Conservation (phyloP, 805 yeast genomes). For the Maudiozyma serrabonitensis region DNA sequence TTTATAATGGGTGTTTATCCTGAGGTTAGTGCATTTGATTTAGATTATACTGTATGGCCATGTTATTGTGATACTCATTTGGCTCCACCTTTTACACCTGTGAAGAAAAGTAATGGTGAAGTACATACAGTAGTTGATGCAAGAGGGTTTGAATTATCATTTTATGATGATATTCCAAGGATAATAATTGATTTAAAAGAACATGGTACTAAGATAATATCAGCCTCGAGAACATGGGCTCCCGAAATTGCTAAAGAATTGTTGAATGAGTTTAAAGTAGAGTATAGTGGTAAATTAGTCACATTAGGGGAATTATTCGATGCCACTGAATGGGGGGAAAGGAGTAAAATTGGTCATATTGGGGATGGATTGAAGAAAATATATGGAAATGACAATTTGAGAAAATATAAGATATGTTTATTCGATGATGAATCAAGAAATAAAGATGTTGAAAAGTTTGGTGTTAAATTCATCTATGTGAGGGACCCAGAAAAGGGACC, state of each 20-base stretch:
- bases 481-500: constrained; percentile 48
- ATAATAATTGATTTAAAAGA: constrained; percentile 45
- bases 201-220: constrained; percentile 43
- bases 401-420: constrained; percentile 34
- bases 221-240: constrained; percentile 73
- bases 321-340: constrained; percentile 60
- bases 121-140: constrained; percentile 25
- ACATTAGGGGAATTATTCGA: constrained; percentile 36
- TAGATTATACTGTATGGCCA: constrained; percentile 32
- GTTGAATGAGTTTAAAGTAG: constrained; percentile 43
- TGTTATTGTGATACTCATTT: constrained; percentile 31
- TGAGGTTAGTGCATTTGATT: constrained; percentile 29
- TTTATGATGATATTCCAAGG: constrained; percentile 60
- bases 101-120: constrained; percentile 20
- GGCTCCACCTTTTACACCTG: constrained; percentile 26
- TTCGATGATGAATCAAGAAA: constrained; percentile 79
- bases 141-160: constrained; percentile 43
- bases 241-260: constrained; percentile 68
- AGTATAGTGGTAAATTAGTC: constrained; percentile 29
- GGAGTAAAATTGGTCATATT: constrained; percentile 45
- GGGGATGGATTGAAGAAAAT: constrained; percentile 48
- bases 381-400: constrained; percentile 41
- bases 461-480: constrained; percentile 61
- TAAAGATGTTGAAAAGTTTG: constrained; percentile 60
- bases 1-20: constrained; percentile 17